Evolutionary conservation across 2,329 filamentous ascomycete species (phyloP).

Genomic region (Calonectria pteridis): DNA sequence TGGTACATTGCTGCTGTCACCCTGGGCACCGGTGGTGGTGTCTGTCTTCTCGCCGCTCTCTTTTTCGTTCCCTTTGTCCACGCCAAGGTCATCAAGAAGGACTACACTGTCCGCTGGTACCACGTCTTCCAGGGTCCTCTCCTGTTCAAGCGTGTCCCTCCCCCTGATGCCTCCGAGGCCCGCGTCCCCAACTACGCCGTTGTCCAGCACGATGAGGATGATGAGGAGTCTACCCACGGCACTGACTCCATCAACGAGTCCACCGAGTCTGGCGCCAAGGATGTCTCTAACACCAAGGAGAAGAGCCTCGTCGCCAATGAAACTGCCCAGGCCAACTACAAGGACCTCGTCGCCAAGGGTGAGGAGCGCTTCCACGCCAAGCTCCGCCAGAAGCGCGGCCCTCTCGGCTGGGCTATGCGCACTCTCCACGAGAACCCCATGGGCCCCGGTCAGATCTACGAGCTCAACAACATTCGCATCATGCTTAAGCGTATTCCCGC

Average conservation of each 20-base stretch:
- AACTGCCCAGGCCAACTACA: slow-evolving; percentile 66
- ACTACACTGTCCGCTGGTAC: slow-evolving; percentile 74
- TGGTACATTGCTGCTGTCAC: slow-evolving; percentile 78
- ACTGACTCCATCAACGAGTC: slow-evolving; percentile 41
- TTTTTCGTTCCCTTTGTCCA: slow-evolving; percentile 82
- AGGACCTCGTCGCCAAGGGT: slow-evolving; percentile 69
- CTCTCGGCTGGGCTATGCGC: slow-evolving; percentile 85
- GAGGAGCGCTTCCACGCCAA: slow-evolving; percentile 70
- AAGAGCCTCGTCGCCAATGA: slow-evolving; percentile 53
- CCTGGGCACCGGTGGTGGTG: slow-evolving; percentile 71
- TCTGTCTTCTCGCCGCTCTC: slow-evolving; percentile 70
- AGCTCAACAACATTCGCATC: slow-evolving; percentile 75
- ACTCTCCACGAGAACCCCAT: slow-evolving; percentile 79
- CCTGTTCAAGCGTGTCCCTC: slow-evolving; percentile 70
- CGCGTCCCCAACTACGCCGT: slow-evolving; percentile 81
- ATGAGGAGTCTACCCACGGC: slow-evolving; percentile 51
- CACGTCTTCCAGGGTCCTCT: slow-evolving; percentile 73
- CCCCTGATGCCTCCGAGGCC: slow-evolving; percentile 63
- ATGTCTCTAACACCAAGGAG: slow-evolving; percentile 50
- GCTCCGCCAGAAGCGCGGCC: slow-evolving; percentile 71
- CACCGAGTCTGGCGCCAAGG: slow-evolving; percentile 54
- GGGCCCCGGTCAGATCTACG: slow-evolving; percentile 79
- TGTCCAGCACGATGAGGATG: slow-evolving; percentile 73
- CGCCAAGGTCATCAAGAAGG: slow-evolving; percentile 76
- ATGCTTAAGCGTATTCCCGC: slow-evolving; percentile 77